phyloP scores from a whole-genome alignment of 192 early-diverging fungal species.

The Obelidium mucronatum region DNA sequence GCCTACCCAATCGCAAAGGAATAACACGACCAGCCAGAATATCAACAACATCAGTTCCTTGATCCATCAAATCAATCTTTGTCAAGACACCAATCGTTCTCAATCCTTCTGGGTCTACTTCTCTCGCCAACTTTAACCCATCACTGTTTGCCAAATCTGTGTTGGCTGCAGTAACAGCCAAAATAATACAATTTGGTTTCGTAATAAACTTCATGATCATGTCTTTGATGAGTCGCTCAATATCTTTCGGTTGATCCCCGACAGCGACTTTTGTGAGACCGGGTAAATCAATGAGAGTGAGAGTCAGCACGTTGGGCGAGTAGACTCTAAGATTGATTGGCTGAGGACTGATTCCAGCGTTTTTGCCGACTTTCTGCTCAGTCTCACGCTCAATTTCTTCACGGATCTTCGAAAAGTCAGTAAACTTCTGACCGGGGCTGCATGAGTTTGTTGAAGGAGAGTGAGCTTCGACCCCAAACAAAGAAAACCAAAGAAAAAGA shows the following conservation, averaged over 20 bases:
- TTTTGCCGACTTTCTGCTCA: conserved; percentile 66
- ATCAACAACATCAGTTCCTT: conserved; percentile 99
- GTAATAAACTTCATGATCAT: conserved; percentile 98
- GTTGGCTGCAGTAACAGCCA: conserved; percentile 98
- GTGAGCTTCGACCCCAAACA: neutral
- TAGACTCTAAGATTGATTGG: conserved; percentile 98
- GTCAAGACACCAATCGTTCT: conserved; percentile 99
- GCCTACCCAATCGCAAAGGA: conserved; percentile 89
- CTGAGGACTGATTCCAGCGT: conserved; percentile 84
- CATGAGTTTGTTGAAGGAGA: neutral
- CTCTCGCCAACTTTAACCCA: conserved; percentile 95
- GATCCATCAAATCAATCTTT: conserved; percentile 99
- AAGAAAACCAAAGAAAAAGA: neutral
- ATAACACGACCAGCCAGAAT: conserved; percentile 98
- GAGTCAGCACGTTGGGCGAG: conserved; percentile 96
- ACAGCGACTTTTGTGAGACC: conserved; percentile 98
- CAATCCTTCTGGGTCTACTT: conserved; percentile 97
- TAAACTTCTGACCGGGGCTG: conserved; percentile 95
- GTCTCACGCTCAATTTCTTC: conserved; percentile 96
- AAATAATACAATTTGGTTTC: conserved; percentile 97
- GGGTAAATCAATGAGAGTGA: conserved; percentile 98
- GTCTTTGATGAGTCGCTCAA: conserved; percentile 96
- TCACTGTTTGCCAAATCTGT: conserved; percentile 99
- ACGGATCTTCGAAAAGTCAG: conserved; percentile 95
- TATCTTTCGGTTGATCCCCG: conserved; percentile 99